These are phyloP conservation scores for Hyphopichia fennica DNA, from an alignment of 1,139 yeast genomes.

Conservation along the genomic window DNA sequence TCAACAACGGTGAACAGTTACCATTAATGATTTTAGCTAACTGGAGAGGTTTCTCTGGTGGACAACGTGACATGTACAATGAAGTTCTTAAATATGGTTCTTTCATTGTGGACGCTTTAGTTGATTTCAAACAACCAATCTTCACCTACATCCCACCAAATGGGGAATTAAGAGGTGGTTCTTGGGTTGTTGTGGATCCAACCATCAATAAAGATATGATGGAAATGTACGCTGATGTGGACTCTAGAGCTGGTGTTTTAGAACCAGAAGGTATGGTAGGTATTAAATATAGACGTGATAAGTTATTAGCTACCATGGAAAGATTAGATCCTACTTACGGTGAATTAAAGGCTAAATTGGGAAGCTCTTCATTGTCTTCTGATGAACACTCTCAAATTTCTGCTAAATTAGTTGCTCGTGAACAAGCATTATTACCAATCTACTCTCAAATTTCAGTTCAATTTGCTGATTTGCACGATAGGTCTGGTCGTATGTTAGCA, in stretches of 20 bases:
- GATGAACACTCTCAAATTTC: slow-evolving; percentile 70
- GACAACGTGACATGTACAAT: slow-evolving; percentile 98
- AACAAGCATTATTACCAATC: slow-evolving; percentile 76
- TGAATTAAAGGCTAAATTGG: slow-evolving; percentile 59
- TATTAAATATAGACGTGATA: slow-evolving; percentile 93
- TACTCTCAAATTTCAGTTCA: slow-evolving; percentile 92
- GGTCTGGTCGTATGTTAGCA: slow-evolving; percentile 96
- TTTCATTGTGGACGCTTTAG: slow-evolving; percentile 93
- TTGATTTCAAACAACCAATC: slow-evolving; percentile 94
- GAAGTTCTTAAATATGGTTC: slow-evolving; percentile 97
- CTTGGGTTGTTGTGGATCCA: slow-evolving; percentile 99
- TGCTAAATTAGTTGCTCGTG: slow-evolving; percentile 73
- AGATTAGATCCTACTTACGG: slow-evolving; percentile 81
- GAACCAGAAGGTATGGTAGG: slow-evolving; percentile 99
- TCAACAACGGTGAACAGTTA: slow-evolving; percentile 95
- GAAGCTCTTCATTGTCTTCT: slow-evolving; percentile 49
- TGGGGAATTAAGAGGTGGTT: slow-evolving; percentile 99
- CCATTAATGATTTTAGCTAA: slow-evolving; percentile 97
- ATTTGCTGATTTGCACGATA: slow-evolving; percentile 96
- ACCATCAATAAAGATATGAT: slow-evolving; percentile 94
- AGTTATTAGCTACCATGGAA: slow-evolving; percentile 82
- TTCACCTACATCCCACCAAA: slow-evolving; percentile 96
- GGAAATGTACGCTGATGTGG: slow-evolving; percentile 99
- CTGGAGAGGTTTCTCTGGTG: slow-evolving; percentile 99
- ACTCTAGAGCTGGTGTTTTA: slow-evolving; percentile 96